These are phyloP conservation scores for Exophiala sp. DNA, from an alignment of 2,329 filamentous ascomycete genomes.

Conservation along the genomic window DNA sequence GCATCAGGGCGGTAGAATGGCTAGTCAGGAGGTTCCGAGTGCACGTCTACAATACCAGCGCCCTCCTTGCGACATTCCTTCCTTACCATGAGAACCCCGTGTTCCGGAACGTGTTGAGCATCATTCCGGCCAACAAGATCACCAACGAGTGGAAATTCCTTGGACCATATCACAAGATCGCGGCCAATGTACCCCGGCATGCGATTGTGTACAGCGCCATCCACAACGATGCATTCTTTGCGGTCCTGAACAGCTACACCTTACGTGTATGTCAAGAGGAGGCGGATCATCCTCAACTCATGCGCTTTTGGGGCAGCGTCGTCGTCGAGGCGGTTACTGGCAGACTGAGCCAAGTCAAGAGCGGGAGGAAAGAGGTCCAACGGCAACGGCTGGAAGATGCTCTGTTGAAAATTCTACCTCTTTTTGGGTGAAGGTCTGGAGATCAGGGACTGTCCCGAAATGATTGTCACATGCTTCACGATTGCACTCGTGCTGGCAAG, in stretches of 20 bases:
- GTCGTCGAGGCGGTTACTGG: slow-evolving; percentile 78
- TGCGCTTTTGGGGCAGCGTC: slow-evolving; percentile 88
- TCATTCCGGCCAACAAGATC: slow-evolving; percentile 66
- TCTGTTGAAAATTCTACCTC: slow-evolving; percentile 60
- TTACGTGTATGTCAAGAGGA: slow-evolving; percentile 64
- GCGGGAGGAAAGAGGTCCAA: slow-evolving; percentile 69
- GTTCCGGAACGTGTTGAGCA: slow-evolving; percentile 80
- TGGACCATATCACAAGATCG: slow-evolving; percentile 73
- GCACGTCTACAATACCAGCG: slow-evolving; percentile 81
- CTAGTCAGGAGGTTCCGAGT: slow-evolving; percentile 83
- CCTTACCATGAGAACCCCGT: slow-evolving; percentile 84
- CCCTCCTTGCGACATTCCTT: slow-evolving; percentile 75
- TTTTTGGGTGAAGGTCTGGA: slow-evolving; percentile 72
- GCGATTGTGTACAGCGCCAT: slow-evolving; percentile 78
- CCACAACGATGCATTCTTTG: slow-evolving; percentile 69
- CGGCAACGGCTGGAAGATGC: slow-evolving; percentile 73
- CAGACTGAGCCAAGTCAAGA: slow-evolving; percentile 70
- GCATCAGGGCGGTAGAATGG: slow-evolving; percentile 91
- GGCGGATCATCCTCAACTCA: slow-evolving; percentile 68
- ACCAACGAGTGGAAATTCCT: slow-evolving; percentile 76
- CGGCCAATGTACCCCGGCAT: slow-evolving; percentile 69
- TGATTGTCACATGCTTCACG: slow-evolving; percentile 88
- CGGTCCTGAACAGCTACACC: slow-evolving; percentile 70
- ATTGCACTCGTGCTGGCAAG: slow-evolving; percentile 77
- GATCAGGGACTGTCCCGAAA: slow-evolving; percentile 67